These are phyloP conservation scores for Alternaria brassicicola DNA, from an alignment of 2,329 filamentous ascomycete genomes.

Conservation along the genomic window DNA sequence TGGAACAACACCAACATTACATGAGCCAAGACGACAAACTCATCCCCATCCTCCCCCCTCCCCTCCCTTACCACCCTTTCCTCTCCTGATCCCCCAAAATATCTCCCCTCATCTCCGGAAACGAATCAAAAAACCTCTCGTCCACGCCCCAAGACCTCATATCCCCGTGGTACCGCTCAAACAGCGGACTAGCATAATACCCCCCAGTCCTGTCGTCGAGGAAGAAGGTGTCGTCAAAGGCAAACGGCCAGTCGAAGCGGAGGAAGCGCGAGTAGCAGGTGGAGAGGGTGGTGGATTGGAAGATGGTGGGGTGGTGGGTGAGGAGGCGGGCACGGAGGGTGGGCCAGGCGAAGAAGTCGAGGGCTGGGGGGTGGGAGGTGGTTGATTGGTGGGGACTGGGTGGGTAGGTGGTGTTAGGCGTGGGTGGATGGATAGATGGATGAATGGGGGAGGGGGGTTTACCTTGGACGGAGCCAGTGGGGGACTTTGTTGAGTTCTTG, in stretches of 20 bases:
- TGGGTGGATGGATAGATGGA: not conserved
- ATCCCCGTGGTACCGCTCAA: conserved; percentile 41
- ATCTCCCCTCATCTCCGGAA: conserved; percentile 39
- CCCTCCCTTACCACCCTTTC: too few species aligned
- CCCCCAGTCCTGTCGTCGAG: conserved; percentile 20
- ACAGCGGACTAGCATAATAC: conserved; percentile 35
- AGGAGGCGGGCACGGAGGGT: conserved; percentile 40
- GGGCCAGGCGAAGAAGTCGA: conserved; percentile 47
- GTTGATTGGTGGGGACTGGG: conserved; percentile 31
- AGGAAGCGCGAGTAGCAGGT: conserved; percentile 34
- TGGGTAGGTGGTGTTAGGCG: not conserved
- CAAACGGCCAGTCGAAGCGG: conserved; percentile 43
- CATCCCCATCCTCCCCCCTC: not conserved
- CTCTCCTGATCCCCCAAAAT: conserved; percentile 37
- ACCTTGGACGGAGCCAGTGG: conserved; percentile 38
- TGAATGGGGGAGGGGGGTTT: not conserved
- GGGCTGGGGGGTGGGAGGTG: conserved; percentile 34
- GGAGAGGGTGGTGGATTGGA: conserved; percentile 29
- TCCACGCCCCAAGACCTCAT: conserved; percentile 35
- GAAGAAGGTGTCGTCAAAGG: conserved; percentile 43
- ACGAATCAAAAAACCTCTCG: conserved; percentile 33
- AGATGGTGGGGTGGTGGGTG: conserved; percentile 27
- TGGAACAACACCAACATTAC: too few species aligned
- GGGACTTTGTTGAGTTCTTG: conserved; percentile 36
- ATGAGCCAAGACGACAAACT: not conserved